phyloP scores from a whole-genome alignment of 305 asterid genomes.

The Fraxinus ornus region DNA sequence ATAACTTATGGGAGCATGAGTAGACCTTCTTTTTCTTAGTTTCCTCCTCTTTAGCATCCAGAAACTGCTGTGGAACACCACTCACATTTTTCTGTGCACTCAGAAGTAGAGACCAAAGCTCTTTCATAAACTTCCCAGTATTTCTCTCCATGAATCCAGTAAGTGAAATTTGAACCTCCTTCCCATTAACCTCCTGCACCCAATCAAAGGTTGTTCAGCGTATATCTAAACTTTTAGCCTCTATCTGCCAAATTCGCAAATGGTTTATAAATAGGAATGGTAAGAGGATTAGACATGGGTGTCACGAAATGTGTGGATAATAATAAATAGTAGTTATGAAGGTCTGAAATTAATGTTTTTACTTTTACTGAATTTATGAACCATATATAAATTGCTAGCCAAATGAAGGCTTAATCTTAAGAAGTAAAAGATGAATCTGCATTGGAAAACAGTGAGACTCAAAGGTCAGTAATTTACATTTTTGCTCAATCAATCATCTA shows the following conservation, averaged over 20 bases:
- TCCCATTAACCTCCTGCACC: slow-evolving; percentile 84
- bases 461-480: slow-evolving; percentile 4
- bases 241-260: not conserved
- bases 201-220: slow-evolving; percentile 16
- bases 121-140: slow-evolving; percentile 96
- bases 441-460: not conserved
- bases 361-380: not conserved
- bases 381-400: not conserved
- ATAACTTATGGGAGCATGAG: slow-evolving; percentile 17
- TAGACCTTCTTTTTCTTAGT: slow-evolving; percentile 74
- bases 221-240: not conserved
- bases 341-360: no score
- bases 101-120: slow-evolving; percentile 81
- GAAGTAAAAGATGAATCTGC: not conserved
- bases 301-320: not conserved
- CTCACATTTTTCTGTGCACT: slow-evolving; percentile 89
- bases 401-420: not conserved
- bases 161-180: slow-evolving; percentile 82
- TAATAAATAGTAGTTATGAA: not conserved
- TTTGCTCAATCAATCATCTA: slow-evolving; percentile 14
- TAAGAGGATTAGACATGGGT: not conserved
- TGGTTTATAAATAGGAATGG: not conserved
- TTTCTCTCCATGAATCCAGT: slow-evolving; percentile 99
- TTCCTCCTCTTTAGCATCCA: slow-evolving; percentile 97
- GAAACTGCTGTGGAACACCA: slow-evolving; percentile 93